Base-by-base conservation (phyloP, 2,329 filamentous ascomycete genomes). In the Aspergillus awamori region DNA sequence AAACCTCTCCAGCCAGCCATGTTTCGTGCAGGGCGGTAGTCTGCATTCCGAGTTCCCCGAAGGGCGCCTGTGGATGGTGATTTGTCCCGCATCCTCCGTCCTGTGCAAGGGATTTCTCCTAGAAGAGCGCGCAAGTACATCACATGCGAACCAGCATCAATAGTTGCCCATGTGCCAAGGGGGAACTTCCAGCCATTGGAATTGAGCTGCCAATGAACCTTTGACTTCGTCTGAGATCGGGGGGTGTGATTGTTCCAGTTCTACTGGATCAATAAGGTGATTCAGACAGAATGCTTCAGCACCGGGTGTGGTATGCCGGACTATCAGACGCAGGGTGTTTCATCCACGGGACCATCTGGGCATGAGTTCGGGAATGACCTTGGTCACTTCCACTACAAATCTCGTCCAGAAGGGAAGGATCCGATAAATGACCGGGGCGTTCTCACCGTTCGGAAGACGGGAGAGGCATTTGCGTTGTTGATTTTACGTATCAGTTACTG, bases 11-110 rank as follows among this genome's bases (percentile, higher is more conserved):
- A 26, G 13, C 26, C 47, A 51, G 47, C 47, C 47, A 51, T 28
- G 10, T 28, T 17, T 15, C 26, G 45, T 49, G 45, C 24, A 49
- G 4, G 45, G 47, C 26, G 26, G 26, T 51, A 30, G 26, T n/a
- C 47, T 51, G 26, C 47, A 51, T 51, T 51, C 26, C 47, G 47
- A 51, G 15, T 17, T 30, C 47, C 47, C 47, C 47, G 47, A 30
- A 33, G 24, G 24, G 26, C n/a, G 26, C 26, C 47, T 51, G 47
- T 28, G 30, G 15, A 26, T 33, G 47, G 26, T 30, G n/a, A 51
- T 51, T 28, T 13, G 45, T 49, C 30, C 45, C 45, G 45, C 22
- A 24, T 49, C 20, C 45, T 30, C 45, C 45, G 13, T 28, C 13
- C 45, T 26, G 22, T 15, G 45, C 24, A 49, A 28, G 45, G 45